A percentile compares a stretch with the other conserved stretches of the same genome.
Conservation (phyloP, 768 basidiomycete species). For the Lentinula lateritia region DNA sequence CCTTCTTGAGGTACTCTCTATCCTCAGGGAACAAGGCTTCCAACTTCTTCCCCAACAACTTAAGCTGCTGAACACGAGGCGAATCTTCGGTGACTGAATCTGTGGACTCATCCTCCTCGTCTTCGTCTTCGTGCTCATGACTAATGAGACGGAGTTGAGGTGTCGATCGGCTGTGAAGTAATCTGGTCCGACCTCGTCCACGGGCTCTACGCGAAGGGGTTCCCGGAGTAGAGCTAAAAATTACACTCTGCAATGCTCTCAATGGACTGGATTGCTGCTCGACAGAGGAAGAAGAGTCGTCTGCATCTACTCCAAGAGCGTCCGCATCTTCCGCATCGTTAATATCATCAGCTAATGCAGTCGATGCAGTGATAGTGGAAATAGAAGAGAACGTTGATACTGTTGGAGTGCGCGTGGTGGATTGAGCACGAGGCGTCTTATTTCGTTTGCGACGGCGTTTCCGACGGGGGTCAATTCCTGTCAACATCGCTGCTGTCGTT, state of each 20-base stretch:
- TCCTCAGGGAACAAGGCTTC: conserved; percentile 18
- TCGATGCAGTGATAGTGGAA: conserved; percentile 3
- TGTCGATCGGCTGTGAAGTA: conserved; percentile 10
- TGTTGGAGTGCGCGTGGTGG: conserved; percentile 8
- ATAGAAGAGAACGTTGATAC: background rate
- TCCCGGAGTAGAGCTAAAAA: conserved; percentile 10
- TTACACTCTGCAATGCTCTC: conserved; percentile 8
- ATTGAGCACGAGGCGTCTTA: conserved; percentile 12
- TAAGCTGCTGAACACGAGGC: conserved; percentile 17
- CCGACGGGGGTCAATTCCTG: conserved; percentile 23
- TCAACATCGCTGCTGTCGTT: conserved; percentile 11
- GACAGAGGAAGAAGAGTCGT: conserved; percentile 21
- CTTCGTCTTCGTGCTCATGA: conserved; percentile 8
- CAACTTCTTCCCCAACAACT: conserved; percentile 15
- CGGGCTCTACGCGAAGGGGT: conserved; percentile 8
- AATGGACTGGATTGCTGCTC: conserved; percentile 15
- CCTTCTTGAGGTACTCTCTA: conserved; percentile 8
- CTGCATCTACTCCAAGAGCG: conserved; percentile 13
- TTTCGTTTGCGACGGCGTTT: conserved; percentile 33
- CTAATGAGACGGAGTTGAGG: conserved; percentile 15
- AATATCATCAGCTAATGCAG: background rate
- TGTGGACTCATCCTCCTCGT: conserved; percentile 3
- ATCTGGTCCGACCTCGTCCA: background rate
- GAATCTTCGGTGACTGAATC: conserved; percentile 11
- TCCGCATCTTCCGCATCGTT: conserved; percentile 14